phyloP scores from a whole-genome alignment of 1,284 basidiomycete genomes.

The Xerocomus nothofagi region DNA sequence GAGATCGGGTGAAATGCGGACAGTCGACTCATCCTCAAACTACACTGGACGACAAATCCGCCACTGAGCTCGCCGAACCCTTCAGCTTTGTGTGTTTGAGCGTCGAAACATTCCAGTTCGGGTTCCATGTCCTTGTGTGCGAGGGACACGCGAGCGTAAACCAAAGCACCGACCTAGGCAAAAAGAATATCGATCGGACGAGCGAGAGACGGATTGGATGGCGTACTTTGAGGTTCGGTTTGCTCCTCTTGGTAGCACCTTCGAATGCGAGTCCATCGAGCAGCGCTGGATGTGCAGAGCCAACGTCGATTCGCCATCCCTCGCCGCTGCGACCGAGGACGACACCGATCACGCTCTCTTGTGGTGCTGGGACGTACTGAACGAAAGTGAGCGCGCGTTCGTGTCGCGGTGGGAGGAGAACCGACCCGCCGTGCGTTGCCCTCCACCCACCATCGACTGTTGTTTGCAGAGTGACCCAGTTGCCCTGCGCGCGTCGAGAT shows the following conservation, averaged over 20 bases:
- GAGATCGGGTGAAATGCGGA: slow-evolving; percentile 40
- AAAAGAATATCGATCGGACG: neutral
- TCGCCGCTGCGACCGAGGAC: slow-evolving; percentile 73
- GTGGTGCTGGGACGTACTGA: slow-evolving; percentile 84
- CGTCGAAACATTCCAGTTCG: slow-evolving; percentile 85
- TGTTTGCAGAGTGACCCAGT: slow-evolving; percentile 67
- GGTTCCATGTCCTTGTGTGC: slow-evolving; percentile 91
- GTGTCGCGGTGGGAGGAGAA: neutral
- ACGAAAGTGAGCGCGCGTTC: neutral
- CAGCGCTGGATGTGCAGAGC: slow-evolving; percentile 71
- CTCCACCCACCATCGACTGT: slow-evolving; percentile 81
- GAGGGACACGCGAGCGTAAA: slow-evolving; percentile 82
- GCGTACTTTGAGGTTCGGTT: slow-evolving; percentile 77
- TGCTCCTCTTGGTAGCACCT: slow-evolving; percentile 81
- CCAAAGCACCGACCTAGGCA: slow-evolving; percentile 69
- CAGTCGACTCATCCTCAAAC: slow-evolving; percentile 76
- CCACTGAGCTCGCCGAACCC: slow-evolving; percentile 83
- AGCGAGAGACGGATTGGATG: neutral
- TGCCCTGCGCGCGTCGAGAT: slow-evolving; percentile 68
- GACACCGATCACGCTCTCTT: slow-evolving; percentile 78
- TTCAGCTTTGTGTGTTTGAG: slow-evolving; percentile 78
- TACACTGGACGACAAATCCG: slow-evolving; percentile 75
- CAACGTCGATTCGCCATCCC: slow-evolving; percentile 82
- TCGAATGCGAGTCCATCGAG: slow-evolving; percentile 84
- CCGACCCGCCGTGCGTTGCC: slow-evolving; percentile 71